Evolutionary conservation across 768 basidiomycete species (phyloP), one percentile per base, ranked within the genome.

Genomic region (Chalciporus piperatus): DNA sequence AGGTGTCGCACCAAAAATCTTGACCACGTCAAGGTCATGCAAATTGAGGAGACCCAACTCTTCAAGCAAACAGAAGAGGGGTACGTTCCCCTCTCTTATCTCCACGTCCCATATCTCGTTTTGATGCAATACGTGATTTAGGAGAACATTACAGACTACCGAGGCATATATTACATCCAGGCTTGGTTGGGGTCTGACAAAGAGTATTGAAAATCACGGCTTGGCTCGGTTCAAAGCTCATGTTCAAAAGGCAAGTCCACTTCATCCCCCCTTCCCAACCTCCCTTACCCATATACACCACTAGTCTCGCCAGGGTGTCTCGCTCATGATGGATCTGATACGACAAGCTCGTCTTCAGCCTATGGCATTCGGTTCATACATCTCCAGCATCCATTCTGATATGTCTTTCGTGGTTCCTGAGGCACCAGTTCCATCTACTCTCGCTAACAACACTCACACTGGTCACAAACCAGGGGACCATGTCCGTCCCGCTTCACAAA

Each of bases 1-100:
- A 76, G 78, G 53, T 92, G 89, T 60, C 76, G 77, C 53, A 96
- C 95, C 16, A 85, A 82, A 69, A 98, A 98, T 68, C 75, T 98
- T 50, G 93, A 96, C 68, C 90, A 95, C 70, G 86, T 92, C 64
- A 96, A 94, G 72, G 81, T 96, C 46, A 87, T 98, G 90, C 85
- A 91, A 62, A 87, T 96, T 30, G 84, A 92, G 56, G 95, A 98
- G 70, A 82, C 81, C 6, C 85, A 89, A 19, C 74, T 79, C 47
- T 81, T 96, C 58, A 75, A 77, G 33, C 88, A 89, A 57, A 76
- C 80, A 28, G 69, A 75, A 2, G 83, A 87, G 57, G 87, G 88
- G 92, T 92, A 54, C 44, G 81, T 70, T 33, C 19, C 47, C 44
- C 28, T 44, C n/a, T 44, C n/a, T 45, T 50, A 33, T 48, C 25